These are phyloP conservation scores for Penicillium sclerotiorum DNA, from an alignment of 2,329 filamentous ascomycete species.

Conservation along the genomic window DNA sequence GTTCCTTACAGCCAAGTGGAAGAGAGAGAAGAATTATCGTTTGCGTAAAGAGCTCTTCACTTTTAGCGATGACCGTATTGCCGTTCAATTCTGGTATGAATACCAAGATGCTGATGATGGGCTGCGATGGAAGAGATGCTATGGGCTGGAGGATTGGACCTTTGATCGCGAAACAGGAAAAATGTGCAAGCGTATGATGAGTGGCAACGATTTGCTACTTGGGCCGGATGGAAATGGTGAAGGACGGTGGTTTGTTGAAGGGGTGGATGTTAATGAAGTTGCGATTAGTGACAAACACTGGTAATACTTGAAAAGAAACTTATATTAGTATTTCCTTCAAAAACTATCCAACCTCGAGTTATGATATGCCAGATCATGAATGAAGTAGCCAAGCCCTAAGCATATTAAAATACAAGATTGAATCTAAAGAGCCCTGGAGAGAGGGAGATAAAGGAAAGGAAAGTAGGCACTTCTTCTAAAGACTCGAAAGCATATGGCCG, in stretches of 20 bases:
- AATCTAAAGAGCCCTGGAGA: too few relatives aligned
- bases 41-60: slow-evolving; percentile 84
- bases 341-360: too few relatives aligned
- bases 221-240: slow-evolving; percentile 45
- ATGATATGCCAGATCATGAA: too few relatives aligned
- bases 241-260: slow-evolving; percentile 50
- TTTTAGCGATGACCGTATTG: slow-evolving; percentile 74
- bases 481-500: too few relatives aligned
- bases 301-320: too few relatives aligned
- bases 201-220: slow-evolving; percentile 49
- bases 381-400: too few relatives aligned
- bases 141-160: slow-evolving; percentile 66
- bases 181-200: slow-evolving; percentile 53
- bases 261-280: slow-evolving; percentile 44
- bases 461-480: too few relatives aligned
- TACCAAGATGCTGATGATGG: slow-evolving; percentile 67
- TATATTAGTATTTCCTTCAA: too few relatives aligned
- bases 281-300: slow-evolving; percentile 40
- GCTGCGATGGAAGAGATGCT: slow-evolving; percentile 79
- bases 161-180: slow-evolving; percentile 47
- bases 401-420: too few relatives aligned
- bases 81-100: slow-evolving; percentile 91
- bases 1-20: slow-evolving; percentile 75
- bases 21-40: slow-evolving; percentile 69
- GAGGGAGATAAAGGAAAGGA: too few relatives aligned